Evolutionary conservation across 2,329 filamentous ascomycete genomes (phyloP).

Genomic region (Lachnellula cervina): DNA sequence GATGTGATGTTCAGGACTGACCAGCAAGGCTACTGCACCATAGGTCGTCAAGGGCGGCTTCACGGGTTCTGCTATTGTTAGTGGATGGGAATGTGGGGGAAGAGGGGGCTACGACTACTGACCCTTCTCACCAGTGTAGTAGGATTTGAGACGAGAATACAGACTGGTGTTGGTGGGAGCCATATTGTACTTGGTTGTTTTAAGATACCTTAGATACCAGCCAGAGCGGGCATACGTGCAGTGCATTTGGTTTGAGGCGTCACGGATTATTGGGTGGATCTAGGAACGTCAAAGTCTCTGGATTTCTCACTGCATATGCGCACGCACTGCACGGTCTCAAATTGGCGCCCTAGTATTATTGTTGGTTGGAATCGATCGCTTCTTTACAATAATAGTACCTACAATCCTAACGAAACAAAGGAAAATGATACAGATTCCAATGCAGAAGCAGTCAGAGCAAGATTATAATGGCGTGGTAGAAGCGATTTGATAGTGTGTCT

Average conservation of each 20-base stretch:
- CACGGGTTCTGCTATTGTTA: constrained; percentile 19
- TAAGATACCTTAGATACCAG: background rate
- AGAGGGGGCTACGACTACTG: constrained; percentile 4
- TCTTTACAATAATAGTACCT: too few species aligned
- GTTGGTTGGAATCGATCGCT: too few species aligned
- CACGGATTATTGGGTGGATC: constrained; percentile 4
- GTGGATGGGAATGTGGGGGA: background rate
- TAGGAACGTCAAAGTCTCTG: constrained; percentile 4
- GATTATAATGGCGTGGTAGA: too few species aligned
- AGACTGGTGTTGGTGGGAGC: constrained; percentile 21
- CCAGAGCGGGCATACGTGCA: background rate
- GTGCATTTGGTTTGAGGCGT: constrained; percentile 1
- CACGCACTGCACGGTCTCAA: constrained; percentile 1
- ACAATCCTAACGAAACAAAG: background rate
- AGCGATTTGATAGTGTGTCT: too few species aligned
- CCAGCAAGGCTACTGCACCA: constrained; percentile 23
- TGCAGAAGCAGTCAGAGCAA: too few species aligned
- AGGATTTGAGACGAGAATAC: constrained; percentile 23
- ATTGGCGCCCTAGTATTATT: too few species aligned
- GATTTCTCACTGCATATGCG: constrained; percentile 7
- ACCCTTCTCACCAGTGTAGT: constrained; percentile 24
- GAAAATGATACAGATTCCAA: too few species aligned
- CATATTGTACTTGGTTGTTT: constrained; percentile 14
- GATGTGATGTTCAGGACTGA: constrained; percentile 7
- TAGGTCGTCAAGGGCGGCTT: constrained; percentile 25